Conservation (phyloP, 2,329 filamentous ascomycete species). For the Penicillium concentricum region DNA sequence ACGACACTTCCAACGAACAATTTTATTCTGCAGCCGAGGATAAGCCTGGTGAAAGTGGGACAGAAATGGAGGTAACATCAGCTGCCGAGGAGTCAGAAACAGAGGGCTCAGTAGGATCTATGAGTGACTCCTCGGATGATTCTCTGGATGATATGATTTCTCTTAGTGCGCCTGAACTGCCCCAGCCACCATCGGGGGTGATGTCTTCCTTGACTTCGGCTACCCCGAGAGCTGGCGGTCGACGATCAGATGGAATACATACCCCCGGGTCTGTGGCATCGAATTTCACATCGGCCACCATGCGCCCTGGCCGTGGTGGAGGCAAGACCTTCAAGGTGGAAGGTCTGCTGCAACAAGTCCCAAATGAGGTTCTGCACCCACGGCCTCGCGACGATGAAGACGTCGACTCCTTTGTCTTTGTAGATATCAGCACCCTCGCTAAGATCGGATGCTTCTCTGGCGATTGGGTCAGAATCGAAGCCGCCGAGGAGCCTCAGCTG, state of each 20-base stretch:
- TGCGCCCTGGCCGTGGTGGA: constrained; percentile 67
- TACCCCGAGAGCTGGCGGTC: constrained; percentile 72
- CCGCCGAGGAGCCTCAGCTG: constrained; percentile 65
- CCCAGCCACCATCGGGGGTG: constrained; percentile 73
- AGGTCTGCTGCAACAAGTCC: constrained; percentile 69
- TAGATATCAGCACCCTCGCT: constrained; percentile 80
- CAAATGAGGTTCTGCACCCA: constrained; percentile 78
- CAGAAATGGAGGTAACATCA: constrained; percentile 54
- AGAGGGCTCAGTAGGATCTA: constrained; percentile 46
- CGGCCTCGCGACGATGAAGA: constrained; percentile 83
- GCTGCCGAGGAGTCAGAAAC: constrained; percentile 63
- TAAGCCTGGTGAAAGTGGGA: constrained; percentile 46
- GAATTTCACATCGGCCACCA: constrained; percentile 79
- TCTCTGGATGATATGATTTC: constrained; percentile 93
- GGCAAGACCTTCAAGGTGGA: constrained; percentile 84
- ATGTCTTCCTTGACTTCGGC: constrained; percentile 77
- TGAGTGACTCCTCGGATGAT: constrained; percentile 84
- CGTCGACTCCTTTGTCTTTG: constrained; percentile 80
- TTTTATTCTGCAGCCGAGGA: constrained; percentile 94
- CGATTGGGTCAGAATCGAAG: constrained; percentile 89
- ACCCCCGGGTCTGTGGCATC: constrained; percentile 90
- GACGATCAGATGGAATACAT: constrained; percentile 69
- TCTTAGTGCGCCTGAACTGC: constrained; percentile 73
- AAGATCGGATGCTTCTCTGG: constrained; percentile 96
- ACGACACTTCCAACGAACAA: constrained; percentile 83